Evolutionary conservation across 257 asterid genomes (phyloP), one percentile per base, ranked within the genome.

Genomic region (Eucommia ulmoides): DNA sequence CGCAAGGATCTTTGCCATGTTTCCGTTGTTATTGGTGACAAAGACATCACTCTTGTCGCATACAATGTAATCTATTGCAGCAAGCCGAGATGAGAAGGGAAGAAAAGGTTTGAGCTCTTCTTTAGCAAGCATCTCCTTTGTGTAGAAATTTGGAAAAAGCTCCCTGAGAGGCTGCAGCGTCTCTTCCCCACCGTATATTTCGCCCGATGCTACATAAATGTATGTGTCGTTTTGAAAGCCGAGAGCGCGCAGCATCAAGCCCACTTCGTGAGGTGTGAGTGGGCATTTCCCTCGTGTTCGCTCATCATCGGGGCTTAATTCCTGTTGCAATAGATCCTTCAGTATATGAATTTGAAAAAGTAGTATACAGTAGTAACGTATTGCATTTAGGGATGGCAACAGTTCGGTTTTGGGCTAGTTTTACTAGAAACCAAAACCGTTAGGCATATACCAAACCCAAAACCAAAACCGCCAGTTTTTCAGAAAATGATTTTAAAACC

Each of bases 1-100:
- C 57, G 99, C 94, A 50, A 91, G 84, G 77, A 91, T 81, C 74
- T 91, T 91, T 60, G 96, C 99, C 99, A 91, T 91, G 71, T 91
- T 91, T 55, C 99, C 99, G 0, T 91, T 91, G 70, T 91, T 91
- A 74, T 91, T 91, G 33, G 99, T 83, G 64, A 81, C 85, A 61
- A 91, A 91, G 56, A 91, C 99, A 66, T 91, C 96, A 65, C 99
- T 86, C 71, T 86, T 96, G 53, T 91, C 96, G 49, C 93, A 83
- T 25, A 86, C 99, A 46, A 79, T 75, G 77, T 86, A 86, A 68
- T 91, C 97, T 23, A 83, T 59, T 41, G 99, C 96, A 56, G 99
- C 99, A 75, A 91, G 73, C 23, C 94, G 99, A 49, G 99, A 91
- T 65, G 99, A 81, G 60, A 63, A 91, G 50, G 88, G 81, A 68